phyloP scores from a whole-genome alignment of 306 rosid species.

The Fragaria iinumae region DNA sequence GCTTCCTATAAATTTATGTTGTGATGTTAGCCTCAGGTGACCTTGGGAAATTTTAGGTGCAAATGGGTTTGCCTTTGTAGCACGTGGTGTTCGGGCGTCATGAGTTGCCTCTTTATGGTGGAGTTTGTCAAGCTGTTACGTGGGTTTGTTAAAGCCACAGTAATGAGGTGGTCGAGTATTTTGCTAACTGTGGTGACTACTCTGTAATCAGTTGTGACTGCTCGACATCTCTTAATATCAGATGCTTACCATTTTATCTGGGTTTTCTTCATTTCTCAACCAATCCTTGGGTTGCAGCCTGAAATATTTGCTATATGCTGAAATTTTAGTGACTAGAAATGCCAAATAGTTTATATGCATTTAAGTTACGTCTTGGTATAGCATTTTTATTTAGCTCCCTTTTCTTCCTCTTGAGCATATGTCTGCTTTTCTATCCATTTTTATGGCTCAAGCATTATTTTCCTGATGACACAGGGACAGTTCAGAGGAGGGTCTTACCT shows the following conservation, averaged over 20 bases:
- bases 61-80: neutral
- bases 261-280: neutral
- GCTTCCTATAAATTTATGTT: neutral
- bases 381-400: neutral
- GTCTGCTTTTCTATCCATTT: slow-evolving; percentile 8
- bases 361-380: neutral
- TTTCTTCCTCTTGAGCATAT: neutral
- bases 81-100: neutral
- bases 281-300: neutral
- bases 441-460: slow-evolving; percentile 2
- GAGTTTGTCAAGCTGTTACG: neutral
- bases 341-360: neutral
- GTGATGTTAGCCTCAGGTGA: slow-evolving; percentile 1
- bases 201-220: neutral
- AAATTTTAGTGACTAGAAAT: neutral
- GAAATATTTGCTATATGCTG: neutral
- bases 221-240: neutral
- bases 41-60: neutral
- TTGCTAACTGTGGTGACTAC: neutral
- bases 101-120: neutral
- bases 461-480: slow-evolving; percentile 60
- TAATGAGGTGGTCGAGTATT: neutral
- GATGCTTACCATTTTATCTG: neutral
- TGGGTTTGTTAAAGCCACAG: neutral
- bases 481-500: slow-evolving; percentile 90